Evolutionary conservation across 192 early-diverging fungal species (phyloP), one percentile per base, ranked within the genome.

Genomic region (Geranomyces michiganensis): DNA sequence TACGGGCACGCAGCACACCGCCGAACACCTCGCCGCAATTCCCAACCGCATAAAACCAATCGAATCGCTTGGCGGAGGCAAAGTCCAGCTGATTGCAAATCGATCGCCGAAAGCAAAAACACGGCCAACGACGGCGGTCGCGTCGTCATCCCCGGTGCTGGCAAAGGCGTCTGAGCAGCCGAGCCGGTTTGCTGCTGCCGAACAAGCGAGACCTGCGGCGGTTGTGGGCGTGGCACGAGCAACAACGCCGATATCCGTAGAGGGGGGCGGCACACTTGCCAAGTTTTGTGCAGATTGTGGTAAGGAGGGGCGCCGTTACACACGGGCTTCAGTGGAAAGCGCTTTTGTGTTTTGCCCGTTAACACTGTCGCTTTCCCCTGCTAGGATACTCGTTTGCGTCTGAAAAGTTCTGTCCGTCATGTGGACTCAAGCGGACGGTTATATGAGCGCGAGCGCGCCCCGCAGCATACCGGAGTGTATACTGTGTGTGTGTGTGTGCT

Each of bases 211-310:
- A 32, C 15, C 66, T 67, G 26, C 66, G 61, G 68, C 58, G 19
- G 36, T 44, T 21, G 51, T n/a, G 8, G 48, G 33, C 12, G 64
- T 53, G 4, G 51, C 26, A 26, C 51, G 51, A 26, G 21, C 51
- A 7, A 53, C 26, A n/a, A 53, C 14, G 36, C 8, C 22, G 32
- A 10, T 41, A 3, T 10, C 36, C 36, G 22, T 45, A 13, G 70
- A 47, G 1, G 6, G n/a, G n/a, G n/a, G 24, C 1, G 9, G 19
- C 10, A 71, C 30, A 1, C 33, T 66, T 29, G 72, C 72, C 19
- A 73, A 67, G 46, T 73, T 73, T 41, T 73, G 72, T 48, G 62
- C 30, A 27, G 63, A 73, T 24, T 73, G 72, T 26, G 72, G 72
- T 7, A 29, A 58, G 22, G n/a, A n/a, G n/a, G n/a, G n/a, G n/a